A percentile compares a stretch with the other conserved stretches of the same genome.
Conservation (phyloP, 163 green algal species). For the Scenedesmus sp. region DNA sequence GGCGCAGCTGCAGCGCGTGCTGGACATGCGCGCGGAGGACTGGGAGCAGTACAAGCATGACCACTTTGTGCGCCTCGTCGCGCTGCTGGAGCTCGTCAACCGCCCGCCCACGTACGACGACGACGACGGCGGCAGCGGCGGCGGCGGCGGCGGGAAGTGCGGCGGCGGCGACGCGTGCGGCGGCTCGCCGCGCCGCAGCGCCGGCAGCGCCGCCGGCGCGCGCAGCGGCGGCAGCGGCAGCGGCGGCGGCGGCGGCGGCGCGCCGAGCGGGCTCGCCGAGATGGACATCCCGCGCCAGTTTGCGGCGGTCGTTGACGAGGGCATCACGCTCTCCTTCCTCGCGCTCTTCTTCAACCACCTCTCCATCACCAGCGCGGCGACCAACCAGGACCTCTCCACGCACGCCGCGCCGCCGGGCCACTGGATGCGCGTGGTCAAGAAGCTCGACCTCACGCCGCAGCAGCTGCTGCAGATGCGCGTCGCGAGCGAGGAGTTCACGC, state of each 20-base stretch:
- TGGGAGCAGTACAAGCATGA: constrained; percentile 22
- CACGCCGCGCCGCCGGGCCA: not conserved
- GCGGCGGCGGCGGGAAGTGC: not conserved
- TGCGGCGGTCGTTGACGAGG: not conserved
- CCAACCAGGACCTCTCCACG: not conserved
- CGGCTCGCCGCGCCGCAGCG: no score
- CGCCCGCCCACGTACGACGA: not conserved
- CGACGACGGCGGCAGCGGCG: not conserved
- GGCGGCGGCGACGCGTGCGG: not conserved
- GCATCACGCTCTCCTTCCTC: not conserved
- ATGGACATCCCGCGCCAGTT: not conserved
- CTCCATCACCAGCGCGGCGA: not conserved
- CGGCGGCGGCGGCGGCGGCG: not conserved
- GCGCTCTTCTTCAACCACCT: constrained; percentile 11
- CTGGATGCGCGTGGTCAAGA: not conserved
- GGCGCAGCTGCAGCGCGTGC: not conserved
- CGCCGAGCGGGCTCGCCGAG: not conserved
- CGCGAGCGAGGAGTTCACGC: not conserved
- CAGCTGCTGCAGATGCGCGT: constrained; percentile 8
- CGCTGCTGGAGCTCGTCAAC: constrained; percentile 5
- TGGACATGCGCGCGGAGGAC: not conserved
- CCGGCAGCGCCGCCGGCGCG: not conserved
- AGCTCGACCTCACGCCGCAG: not conserved
- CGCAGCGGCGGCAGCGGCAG: not conserved
- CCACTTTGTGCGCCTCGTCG: not conserved